Conservation (phyloP, 2,329 filamentous ascomycete genomes). For the Beauveria sp. region DNA sequence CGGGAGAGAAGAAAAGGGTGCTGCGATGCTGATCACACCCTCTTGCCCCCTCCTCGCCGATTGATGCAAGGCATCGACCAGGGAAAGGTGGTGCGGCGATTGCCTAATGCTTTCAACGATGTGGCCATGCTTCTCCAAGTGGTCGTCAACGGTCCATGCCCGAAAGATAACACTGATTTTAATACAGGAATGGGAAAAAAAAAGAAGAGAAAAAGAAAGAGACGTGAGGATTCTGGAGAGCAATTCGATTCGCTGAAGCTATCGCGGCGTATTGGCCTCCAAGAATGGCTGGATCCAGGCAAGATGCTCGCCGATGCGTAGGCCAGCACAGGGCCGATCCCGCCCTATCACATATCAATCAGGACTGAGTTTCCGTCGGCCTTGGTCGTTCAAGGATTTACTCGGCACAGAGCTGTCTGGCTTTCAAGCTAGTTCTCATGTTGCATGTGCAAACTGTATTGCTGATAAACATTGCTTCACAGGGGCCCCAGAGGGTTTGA, state of each 20-base stretch:
- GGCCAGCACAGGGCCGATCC: not conserved
- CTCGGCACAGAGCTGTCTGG: not conserved
- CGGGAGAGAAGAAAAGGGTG: not conserved
- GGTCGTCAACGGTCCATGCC: not conserved
- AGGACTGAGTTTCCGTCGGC: not conserved
- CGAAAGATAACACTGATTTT: not conserved
- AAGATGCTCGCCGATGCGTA: not conserved
- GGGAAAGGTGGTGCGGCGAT: not conserved
- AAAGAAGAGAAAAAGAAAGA: not conserved
- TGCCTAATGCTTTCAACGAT: not conserved
- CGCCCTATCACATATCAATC: not conserved
- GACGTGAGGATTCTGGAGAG: not conserved
- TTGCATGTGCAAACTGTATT: not conserved
- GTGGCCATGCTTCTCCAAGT: not conserved
- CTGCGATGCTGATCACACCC: not conserved
- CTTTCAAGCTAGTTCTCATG: no score
- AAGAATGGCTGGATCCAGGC: not conserved
- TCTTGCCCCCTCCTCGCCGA: not conserved
- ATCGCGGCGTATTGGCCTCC: no score
- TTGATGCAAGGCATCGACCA: slow-evolving; percentile 6
- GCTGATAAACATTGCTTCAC: not conserved
- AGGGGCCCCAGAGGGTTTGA: not conserved
- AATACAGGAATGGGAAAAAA: no score
- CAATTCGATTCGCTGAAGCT: not conserved
- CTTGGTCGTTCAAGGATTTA: not conserved